Base-by-base conservation (phyloP, 1,139 yeast species). In the Suhomyces yuchorum region DNA sequence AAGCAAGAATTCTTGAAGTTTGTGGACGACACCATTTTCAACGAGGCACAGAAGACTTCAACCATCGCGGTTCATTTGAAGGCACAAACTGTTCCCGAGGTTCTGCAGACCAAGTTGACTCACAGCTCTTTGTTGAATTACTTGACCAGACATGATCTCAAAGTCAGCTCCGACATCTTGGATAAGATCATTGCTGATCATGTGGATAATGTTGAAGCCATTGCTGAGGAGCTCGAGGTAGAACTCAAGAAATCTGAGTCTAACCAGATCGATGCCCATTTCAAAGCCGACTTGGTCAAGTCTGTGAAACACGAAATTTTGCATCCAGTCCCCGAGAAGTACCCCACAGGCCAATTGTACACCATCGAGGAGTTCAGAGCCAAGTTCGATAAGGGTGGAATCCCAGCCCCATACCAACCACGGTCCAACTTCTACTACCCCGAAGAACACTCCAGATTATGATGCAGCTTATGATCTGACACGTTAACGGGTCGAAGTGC, bases 1-100 rank as follows among this genome's bases (percentile, higher is more conserved):
- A 79, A 84, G 60, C 61, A 67, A 1, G 87, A 92, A 35, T 70
- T 92, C 37, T 55, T 80, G 20, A 71, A 73, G 1, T 83, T 85
- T 58, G 89, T 76, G 63, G 62, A 77, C 19, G 61, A 69, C 6
- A 74, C 69, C 50, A 73, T 89, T 32, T 52, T 73, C 32, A 44
- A 51, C 41, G 40, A 50, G 14, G 40, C 56, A 6, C 39, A 48
- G 11, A 62, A 73, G 26, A 61, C 82, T 1, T 71, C 84, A 1
- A 81, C 74, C 56, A 60, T 89, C 28, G 75, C 85, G 17, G 77
- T 90, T 18, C 90, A 89, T 59, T 75, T 92, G 62, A 79, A 84
- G 58, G 83, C 96, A 0, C 87, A 82, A 51, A 66, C 63, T 3
- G 66, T 66, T 4, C 74, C 77, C 4, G 57, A 51, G 23, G 57